Percentiles rank a stretch among this genome's conserved stretches.
Conservation (phyloP, 2,329 filamentous ascomycete genomes). For the Trichoderma sp. region DNA sequence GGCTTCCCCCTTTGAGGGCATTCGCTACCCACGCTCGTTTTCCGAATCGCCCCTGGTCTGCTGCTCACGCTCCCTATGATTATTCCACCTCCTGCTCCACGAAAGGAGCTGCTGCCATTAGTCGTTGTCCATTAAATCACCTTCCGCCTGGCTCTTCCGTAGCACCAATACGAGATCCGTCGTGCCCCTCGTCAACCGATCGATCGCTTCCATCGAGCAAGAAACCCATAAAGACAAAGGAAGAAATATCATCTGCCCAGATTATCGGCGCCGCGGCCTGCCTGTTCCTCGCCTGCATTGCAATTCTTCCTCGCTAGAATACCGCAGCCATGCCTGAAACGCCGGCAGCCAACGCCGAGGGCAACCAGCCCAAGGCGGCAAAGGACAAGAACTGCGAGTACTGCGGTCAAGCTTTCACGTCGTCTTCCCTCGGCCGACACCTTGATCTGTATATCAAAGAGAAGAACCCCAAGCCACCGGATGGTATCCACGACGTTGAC, state of each 20-base stretch:
- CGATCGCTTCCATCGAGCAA: conserved; percentile 10
- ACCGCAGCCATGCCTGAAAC: conserved; percentile 41
- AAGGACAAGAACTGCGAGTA: conserved; percentile 91
- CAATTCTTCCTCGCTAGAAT: neutral
- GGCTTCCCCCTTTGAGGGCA: conserved; percentile 33
- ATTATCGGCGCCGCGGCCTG: neutral
- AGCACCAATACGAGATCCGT: conserved; percentile 20
- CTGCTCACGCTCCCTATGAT: conserved; percentile 36
- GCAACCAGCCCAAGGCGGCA: conserved; percentile 51
- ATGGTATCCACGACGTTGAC: conserved; percentile 87
- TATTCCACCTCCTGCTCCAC: conserved; percentile 29
- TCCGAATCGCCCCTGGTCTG: conserved; percentile 38
- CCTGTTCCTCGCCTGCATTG: conserved; percentile 12
- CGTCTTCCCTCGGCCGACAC: conserved; percentile 88
- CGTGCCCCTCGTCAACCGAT: conserved; percentile 5
- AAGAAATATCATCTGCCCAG: neutral
- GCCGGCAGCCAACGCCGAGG: conserved; percentile 42
- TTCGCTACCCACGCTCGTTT: conserved; percentile 39
- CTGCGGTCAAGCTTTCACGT: conserved; percentile 88
- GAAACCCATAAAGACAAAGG: neutral
- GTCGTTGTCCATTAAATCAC: conserved; percentile 12
- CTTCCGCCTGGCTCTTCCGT: conserved; percentile 19
- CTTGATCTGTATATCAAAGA: conserved; percentile 92
- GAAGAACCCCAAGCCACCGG: conserved; percentile 84
- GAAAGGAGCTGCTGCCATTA: conserved; percentile 28